Base-by-base conservation (phyloP, 306 rosid genomes). In the Cucumis cinereus region DNA sequence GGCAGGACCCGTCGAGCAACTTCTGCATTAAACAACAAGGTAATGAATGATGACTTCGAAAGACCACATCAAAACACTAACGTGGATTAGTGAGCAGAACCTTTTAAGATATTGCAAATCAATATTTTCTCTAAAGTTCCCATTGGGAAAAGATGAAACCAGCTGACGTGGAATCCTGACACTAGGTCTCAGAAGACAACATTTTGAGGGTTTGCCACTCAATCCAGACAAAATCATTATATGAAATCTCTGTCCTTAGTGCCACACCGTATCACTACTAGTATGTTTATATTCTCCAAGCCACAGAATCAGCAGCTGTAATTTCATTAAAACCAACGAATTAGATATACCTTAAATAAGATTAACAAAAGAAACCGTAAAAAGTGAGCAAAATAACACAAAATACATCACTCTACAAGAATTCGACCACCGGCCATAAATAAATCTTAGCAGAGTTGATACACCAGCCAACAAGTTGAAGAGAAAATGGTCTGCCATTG, bases 211-310 rank as follows among this genome's bases (percentile, higher is more conserved):
- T 56, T 81, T 77, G 35, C 83, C 86, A 60, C 86, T 82, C 81
- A 92, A 75, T 62, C 97, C 95, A 59, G 88, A 84, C 17, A 83
- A 72, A 70, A 82, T 60, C 97, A 91, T 94, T 74, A 30, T 79
- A 10, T 17, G 26, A 11, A 64, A 38, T 69, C 33, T 35, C 23
- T 13, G 53, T 10, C 36, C 56, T 78, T 28, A 22, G 30, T 60
- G 43, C 22, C 40, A 5, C 16, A 26, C 79, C 20, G 77, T 67
- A 54, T 52, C 33, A 67, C 75, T 35, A 67, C 75, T 35, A 78
- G 19, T 74, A 26, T 33, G 75, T 38, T 47, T 22, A 23, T 33
- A 49, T 8, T 40, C 75, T 45, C 40, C 16, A 20, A 71, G 75
- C 55, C 23, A 71, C 75, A 49, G n/a, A 57, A 54, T 53, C 74